Percentiles rank a stretch among this genome's conserved stretches.
These are phyloP conservation scores for Sabuloglossum arenarium DNA, from an alignment of 495 filamentous ascomycete species.

Conservation along the genomic window DNA sequence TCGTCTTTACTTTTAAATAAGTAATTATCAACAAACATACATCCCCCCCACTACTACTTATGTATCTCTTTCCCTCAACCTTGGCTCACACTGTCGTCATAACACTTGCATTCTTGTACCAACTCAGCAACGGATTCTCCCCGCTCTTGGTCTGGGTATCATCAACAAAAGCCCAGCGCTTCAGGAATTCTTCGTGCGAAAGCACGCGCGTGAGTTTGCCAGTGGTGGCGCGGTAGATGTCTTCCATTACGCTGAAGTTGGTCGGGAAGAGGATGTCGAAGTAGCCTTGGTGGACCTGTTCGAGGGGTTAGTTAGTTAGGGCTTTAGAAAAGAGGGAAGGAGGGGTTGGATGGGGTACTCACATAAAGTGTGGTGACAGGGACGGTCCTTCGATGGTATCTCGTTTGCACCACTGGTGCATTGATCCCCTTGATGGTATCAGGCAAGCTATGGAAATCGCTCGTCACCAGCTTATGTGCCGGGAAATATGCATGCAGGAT, in stretches of 20 bases:
- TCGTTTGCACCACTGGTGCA: slow-evolving; percentile 87
- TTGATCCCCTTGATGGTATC: slow-evolving; percentile 66
- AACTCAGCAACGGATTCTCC: slow-evolving; percentile 79
- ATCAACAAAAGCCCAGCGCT: slow-evolving; percentile 70
- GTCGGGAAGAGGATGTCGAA: slow-evolving; percentile 99
- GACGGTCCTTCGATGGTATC: slow-evolving; percentile 66
- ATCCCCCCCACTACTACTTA: not conserved
- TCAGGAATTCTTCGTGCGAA: slow-evolving; percentile 78
- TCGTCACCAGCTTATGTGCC: slow-evolving; percentile 65
- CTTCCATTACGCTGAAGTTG: slow-evolving; percentile 71
- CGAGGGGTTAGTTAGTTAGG: not conserved
- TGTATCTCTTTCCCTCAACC: too few species aligned
- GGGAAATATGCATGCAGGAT: slow-evolving; percentile 74
- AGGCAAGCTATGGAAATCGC: slow-evolving; percentile 75
- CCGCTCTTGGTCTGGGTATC: slow-evolving; percentile 74
- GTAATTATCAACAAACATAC: too few species aligned
- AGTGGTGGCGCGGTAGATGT: slow-evolving; percentile 77
- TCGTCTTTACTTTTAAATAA: too few species aligned
- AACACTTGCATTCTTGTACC: slow-evolving; percentile 89
- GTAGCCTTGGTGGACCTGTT: slow-evolving; percentile 84
- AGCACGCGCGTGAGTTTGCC: slow-evolving; percentile 71
- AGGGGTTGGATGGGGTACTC: slow-evolving; percentile 16
- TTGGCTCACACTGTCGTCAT: slow-evolving; percentile 49
- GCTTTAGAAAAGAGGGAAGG: not conserved
- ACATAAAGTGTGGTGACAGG: slow-evolving; percentile 84